phyloP scores from a whole-genome alignment of 176 grass and related monocot species.

The Melocanna baccifera region DNA sequence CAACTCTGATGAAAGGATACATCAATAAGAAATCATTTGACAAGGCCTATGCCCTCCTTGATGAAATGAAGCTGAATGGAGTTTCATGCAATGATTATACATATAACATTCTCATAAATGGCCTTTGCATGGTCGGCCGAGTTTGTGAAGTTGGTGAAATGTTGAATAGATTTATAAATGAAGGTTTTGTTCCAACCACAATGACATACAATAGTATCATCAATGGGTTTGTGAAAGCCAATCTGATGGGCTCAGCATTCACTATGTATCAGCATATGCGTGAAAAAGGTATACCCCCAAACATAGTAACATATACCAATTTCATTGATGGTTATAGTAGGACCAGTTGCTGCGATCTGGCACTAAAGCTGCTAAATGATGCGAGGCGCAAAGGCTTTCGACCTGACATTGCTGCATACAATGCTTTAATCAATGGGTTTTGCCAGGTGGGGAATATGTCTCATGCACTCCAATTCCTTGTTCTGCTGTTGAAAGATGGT shows the following conservation, averaged over 20 bases:
- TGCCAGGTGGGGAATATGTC: constrained; percentile 71
- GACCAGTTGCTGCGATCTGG: constrained; percentile 58
- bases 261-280: constrained; percentile 62
- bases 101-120: constrained; percentile 76
- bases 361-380: constrained; percentile 70
- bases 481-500: constrained; percentile 61
- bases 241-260: constrained; percentile 51
- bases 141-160: constrained; percentile 64
- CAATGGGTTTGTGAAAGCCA: constrained; percentile 59
- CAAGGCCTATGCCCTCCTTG: constrained; percentile 49
- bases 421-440: constrained; percentile 57
- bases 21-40: constrained; percentile 51
- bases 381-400: constrained; percentile 50
- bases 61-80: constrained; percentile 57
- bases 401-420: constrained; percentile 52
- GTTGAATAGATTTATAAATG: constrained; percentile 56
- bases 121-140: constrained; percentile 41
- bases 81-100: constrained; percentile 63
- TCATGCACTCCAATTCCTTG: constrained; percentile 53
- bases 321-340: constrained; percentile 79
- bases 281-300: constrained; percentile 47
- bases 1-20: constrained; percentile 65
- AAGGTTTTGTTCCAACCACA: constrained; percentile 72
- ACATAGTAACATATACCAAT: constrained; percentile 78
- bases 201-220: constrained; percentile 91